Evolutionary conservation across 306 rosid genomes (phyloP), one percentile per base, ranked within the genome.

Genomic region (Begonia masoniana): DNA sequence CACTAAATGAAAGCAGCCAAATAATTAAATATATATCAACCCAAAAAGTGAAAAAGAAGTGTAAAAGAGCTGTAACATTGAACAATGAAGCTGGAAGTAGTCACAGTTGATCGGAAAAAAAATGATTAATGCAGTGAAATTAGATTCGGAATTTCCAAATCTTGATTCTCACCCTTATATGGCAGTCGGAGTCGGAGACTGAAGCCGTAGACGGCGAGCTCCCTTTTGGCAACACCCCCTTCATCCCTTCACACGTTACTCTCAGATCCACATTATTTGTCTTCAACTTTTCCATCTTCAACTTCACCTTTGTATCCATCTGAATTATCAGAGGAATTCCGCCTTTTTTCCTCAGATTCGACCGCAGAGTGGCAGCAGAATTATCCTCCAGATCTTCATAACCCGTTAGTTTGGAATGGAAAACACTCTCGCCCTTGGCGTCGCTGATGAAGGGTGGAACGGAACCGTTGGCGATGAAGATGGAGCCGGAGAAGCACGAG

Each of bases 141-240:
- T 45, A 45, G 15, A 45, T 3, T 45, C 92, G 78, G 61, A 76
- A 92, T 66, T 84, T 92, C 96, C 96, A 92, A 82, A 92, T 83
- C 94, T 81, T 92, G 83, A 92, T 77, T 63, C 99, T 82, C 43
- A 92, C 94, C 83, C 83, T 96, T 57, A 91, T 96, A 76, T 81
- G 77, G 59, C 99, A 92, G 43, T 81, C 73, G 7, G 99, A 64
- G 58, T 61, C 66, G 41, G 85, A 68, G 15, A 91, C 88, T 3
- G 81, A 67, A 12, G 84, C 94, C 62, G 81, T 74, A 66, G 93
- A 41, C 74, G 99, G 93, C 2, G 84, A n/a, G 74, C 81, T 91
- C n/a, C 88, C 96, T 46, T 60, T 70, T 26, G 96, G 94, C 13
- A 76, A 67, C 6, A 21, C 59, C 9, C 84, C 99, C 53, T 54